These are phyloP conservation scores for Gymnopilus junonius DNA, from an alignment of 768 basidiomycete species.

Conservation along the genomic window DNA sequence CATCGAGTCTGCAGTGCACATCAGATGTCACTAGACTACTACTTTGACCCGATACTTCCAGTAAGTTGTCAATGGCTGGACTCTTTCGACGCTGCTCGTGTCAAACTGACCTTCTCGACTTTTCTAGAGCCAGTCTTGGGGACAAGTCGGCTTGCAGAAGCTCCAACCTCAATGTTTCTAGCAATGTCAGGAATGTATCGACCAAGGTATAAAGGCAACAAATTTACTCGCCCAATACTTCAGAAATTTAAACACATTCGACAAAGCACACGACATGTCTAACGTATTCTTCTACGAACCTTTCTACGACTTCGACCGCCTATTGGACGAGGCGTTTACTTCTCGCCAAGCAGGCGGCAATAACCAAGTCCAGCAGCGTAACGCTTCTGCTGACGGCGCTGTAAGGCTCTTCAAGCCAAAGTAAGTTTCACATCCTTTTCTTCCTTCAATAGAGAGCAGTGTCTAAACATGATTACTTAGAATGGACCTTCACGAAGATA, in stretches of 20 bases:
- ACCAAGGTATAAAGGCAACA: neutral
- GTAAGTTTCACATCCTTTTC: conserved; percentile 21
- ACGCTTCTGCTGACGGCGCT: conserved; percentile 19
- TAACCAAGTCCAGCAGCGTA: conserved; percentile 9
- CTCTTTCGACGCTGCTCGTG: neutral
- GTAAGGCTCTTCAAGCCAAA: conserved; percentile 33
- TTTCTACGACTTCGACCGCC: conserved; percentile 42
- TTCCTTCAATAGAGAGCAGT: neutral
- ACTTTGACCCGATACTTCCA: neutral
- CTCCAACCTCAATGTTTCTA: neutral
- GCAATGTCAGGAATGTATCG: neutral
- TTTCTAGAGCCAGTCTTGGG: neutral
- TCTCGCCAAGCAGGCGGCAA: conserved; percentile 5
- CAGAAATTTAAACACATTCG: neutral
- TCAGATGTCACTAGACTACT: neutral
- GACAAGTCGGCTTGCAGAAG: neutral
- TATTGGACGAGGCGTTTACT: conserved; percentile 39
- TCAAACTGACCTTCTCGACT: neutral
- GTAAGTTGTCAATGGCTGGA: neutral
- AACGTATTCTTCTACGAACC: conserved; percentile 37
- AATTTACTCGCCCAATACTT: no score
- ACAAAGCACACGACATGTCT: neutral
- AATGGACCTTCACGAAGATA: conserved; percentile 59
- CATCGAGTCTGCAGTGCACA: neutral
- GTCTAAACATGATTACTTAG: conserved; percentile 39